A percentile compares a stretch with the other conserved stretches of the same genome.
phyloP scores from a whole-genome alignment of 2,329 filamentous ascomycete genomes.

The Pseudopyricularia javanii region DNA sequence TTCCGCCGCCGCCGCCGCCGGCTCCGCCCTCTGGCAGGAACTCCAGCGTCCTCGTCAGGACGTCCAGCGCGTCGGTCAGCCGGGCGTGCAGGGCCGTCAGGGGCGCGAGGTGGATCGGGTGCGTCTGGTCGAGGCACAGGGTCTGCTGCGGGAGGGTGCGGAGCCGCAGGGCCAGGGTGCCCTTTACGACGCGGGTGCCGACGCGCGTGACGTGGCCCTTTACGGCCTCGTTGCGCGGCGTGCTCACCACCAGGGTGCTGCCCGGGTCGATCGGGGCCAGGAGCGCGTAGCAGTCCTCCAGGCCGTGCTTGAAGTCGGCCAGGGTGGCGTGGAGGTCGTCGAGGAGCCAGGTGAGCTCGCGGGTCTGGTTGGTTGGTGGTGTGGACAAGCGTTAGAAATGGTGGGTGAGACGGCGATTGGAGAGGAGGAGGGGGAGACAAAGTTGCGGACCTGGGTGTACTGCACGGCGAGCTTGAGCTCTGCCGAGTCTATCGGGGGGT shows the following conservation, averaged over 20 bases:
- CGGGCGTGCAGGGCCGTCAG: slow-evolving; percentile 62
- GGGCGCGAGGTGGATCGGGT: slow-evolving; percentile 51
- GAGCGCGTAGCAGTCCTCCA: slow-evolving; percentile 80
- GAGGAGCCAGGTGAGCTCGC: slow-evolving; percentile 44
- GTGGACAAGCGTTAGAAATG: slow-evolving; percentile 13
- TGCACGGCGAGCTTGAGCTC: slow-evolving; percentile 37
- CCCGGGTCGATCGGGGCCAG: slow-evolving; percentile 76
- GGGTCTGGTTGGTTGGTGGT: slow-evolving; percentile 21
- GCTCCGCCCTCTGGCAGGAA: slow-evolving; percentile 30
- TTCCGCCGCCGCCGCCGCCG: not conserved
- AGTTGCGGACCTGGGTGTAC: slow-evolving; percentile 33
- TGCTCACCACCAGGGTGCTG: slow-evolving; percentile 81
- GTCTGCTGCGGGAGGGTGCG: slow-evolving; percentile 47
- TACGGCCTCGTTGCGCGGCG: slow-evolving; percentile 73
- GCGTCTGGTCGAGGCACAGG: slow-evolving; percentile 32
- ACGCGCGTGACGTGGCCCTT: slow-evolving; percentile 89
- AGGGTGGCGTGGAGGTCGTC: slow-evolving; percentile 35
- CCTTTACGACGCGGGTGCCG: slow-evolving; percentile 84
- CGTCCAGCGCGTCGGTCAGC: slow-evolving; percentile 72
- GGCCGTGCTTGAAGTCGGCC: slow-evolving; percentile 44
- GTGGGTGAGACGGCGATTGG: slow-evolving; percentile 6
- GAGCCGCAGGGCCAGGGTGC: slow-evolving; percentile 67
- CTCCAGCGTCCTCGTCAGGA: slow-evolving; percentile 66
- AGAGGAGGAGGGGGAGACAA: not conserved
- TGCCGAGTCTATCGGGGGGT: slow-evolving; percentile 37